Conservation (phyloP, 1,284 basidiomycete genomes). For the Tylopilus orsonianus region DNA sequence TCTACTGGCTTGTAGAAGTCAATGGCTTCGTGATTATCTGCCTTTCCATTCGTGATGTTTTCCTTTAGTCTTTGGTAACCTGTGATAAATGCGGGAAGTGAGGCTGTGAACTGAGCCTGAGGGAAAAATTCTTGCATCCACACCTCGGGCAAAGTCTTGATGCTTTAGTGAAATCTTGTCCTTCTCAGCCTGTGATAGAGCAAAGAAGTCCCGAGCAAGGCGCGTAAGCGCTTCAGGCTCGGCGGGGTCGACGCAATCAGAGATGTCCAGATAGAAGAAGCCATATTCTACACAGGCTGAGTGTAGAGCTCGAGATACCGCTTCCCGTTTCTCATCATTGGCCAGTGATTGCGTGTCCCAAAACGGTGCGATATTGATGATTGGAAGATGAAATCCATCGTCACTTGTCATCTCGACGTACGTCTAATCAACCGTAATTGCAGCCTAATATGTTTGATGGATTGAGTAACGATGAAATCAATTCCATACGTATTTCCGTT, state of each 20-base stretch:
- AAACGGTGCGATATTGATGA: constrained; percentile 54
- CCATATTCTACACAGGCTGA: constrained; percentile 75
- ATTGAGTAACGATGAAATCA: background rate
- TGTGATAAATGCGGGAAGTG: constrained; percentile 28
- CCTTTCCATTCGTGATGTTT: constrained; percentile 82
- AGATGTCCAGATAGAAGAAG: constrained; percentile 84
- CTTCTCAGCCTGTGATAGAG: constrained; percentile 69
- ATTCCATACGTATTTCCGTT: background rate
- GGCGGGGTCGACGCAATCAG: constrained; percentile 49
- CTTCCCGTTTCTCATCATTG: constrained; percentile 22
- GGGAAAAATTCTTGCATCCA: constrained; percentile 12
- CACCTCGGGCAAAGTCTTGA: constrained; percentile 75
- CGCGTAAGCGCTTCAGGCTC: constrained; percentile 67
- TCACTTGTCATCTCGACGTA: constrained; percentile 14
- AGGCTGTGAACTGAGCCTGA: background rate
- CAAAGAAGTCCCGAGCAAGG: constrained; percentile 73
- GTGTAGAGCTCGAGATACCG: constrained; percentile 63
- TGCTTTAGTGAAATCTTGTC: constrained; percentile 62
- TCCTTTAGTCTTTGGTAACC: constrained; percentile 73
- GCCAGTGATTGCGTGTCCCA: constrained; percentile 31
- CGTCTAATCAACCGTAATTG: background rate
- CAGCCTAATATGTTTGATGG: background rate
- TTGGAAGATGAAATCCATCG: constrained; percentile 40
- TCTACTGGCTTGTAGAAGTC: constrained; percentile 78
- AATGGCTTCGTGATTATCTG: constrained; percentile 82